Base-by-base conservation (phyloP, 352 stramenopile species). In the Saprolegnia parasitica region DNA sequence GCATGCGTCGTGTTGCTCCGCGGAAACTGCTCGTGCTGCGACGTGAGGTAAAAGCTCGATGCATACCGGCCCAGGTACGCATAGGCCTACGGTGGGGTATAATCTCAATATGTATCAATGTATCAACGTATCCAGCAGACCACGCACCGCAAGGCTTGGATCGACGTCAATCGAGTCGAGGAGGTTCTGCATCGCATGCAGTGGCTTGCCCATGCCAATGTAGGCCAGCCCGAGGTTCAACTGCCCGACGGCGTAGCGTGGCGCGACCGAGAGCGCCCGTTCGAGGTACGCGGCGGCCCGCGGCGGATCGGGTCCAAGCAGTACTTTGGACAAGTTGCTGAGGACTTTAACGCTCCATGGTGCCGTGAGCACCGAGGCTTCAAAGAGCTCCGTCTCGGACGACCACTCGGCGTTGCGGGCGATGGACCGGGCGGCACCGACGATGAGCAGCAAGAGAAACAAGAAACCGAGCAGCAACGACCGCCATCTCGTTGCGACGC, bases 291-390 rank as follows among this genome's bases (percentile, higher is more conserved):
- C 35, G 13, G 88, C 66, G 10, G 83, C 79, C 11, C 65, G 73
- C 3, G 57, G 39, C 0, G 79, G 74, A 56, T 91, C 73, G 18
- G 49, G n/a, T 39, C 78, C 76, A 5, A 94, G 77, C 5, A 87
- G 32, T 16, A 78, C 81, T 70, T 95, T 91, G 24, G 75, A 82
- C 42, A 84, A 66, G 61, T 95, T 93, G 18, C 76, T 86, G 2
- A 93, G 76, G 39, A 88, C 84, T 73, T 95, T 95, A 68, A 87
- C 75, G 56, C 91, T 95, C 5, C 77, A 80, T 8, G 86, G 86
- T 0, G 77, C 76, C 13, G 90, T 76, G 0, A 75, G 54, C 5
- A 91, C 56, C 4, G 83, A 84, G 0, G 76, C 74, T 20, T 77
- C 73, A 67, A 90, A 95, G 9, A 95, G 74, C 15, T 58, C 73